A percentile compares a stretch with the other conserved stretches of the same genome.
Evolutionary conservation across 2,329 filamentous ascomycete species (phyloP).

Genomic region (Penicillium sp.): DNA sequence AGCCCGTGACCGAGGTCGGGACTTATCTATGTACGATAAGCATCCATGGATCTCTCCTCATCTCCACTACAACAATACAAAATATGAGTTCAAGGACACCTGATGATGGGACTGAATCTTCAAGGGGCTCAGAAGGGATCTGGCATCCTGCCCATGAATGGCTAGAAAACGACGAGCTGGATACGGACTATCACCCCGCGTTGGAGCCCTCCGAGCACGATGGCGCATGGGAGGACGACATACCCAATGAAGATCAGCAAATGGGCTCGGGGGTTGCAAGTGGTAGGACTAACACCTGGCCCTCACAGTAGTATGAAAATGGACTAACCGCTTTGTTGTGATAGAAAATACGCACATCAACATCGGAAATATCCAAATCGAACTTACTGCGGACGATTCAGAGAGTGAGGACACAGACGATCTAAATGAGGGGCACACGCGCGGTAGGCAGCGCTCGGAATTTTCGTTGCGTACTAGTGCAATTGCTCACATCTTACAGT

Average conservation of each 20-base stretch:
- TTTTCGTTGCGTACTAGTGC: not conserved
- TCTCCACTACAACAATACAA: conserved; percentile 3
- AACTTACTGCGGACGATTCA: conserved; percentile 37
- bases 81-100: conserved; percentile 28
- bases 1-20: not conserved
- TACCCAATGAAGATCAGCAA: conserved; percentile 43
- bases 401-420: conserved; percentile 37
- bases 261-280: conserved; percentile 43
- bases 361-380: conserved; percentile 31
- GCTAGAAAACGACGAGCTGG: conserved; percentile 35
- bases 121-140: conserved; percentile 20
- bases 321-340: not conserved
- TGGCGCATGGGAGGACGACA: conserved; percentile 12
- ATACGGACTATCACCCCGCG: conserved; percentile 18
- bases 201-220: conserved; percentile 6
- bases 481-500: conserved; percentile 22
- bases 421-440: conserved; percentile 19
- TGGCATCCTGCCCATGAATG: conserved; percentile 39
- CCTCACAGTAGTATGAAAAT: not conserved
- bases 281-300: not conserved
- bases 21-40: conserved; percentile 11
- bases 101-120: conserved; percentile 17
- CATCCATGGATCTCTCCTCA: not conserved
- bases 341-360: conserved; percentile 38
- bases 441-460: conserved; percentile 20